phyloP scores from a whole-genome alignment of 2,329 filamentous ascomycete species.

The Nemania sp. region DNA sequence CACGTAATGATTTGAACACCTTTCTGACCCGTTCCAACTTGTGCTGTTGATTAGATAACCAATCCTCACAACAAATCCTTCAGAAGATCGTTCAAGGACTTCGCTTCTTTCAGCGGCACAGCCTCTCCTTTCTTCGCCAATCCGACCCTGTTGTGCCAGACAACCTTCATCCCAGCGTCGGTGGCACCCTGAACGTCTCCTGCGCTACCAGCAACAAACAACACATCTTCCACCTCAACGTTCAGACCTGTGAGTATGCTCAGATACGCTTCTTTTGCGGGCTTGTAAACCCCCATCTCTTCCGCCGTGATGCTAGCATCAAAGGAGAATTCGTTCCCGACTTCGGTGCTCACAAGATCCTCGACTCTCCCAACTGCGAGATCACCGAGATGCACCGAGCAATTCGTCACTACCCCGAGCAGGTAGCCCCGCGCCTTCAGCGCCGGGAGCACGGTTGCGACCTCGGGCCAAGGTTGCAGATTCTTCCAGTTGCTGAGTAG shows the following conservation, averaged over 20 bases:
- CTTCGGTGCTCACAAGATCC: background rate
- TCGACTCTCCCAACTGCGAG: slow-evolving; percentile 10
- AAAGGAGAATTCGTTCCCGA: slow-evolving; percentile 3
- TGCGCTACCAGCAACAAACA: slow-evolving; percentile 24
- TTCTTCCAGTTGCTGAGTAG: slow-evolving; percentile 6
- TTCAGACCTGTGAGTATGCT: slow-evolving; percentile 2
- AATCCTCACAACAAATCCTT: slow-evolving; percentile 8
- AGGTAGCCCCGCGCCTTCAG: slow-evolving; percentile 13
- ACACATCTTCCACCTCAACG: slow-evolving; percentile 4
- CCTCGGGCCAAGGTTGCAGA: slow-evolving; percentile 16
- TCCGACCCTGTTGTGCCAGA: slow-evolving; percentile 21
- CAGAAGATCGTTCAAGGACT: slow-evolving; percentile 4
- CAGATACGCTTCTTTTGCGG: slow-evolving; percentile 15
- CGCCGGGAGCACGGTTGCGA: background rate
- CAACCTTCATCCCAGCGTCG: slow-evolving; percentile 16
- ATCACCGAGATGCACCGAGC: slow-evolving; percentile 18
- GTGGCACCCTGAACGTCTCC: slow-evolving; percentile 21
- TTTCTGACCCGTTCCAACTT: no score
- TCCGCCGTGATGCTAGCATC: slow-evolving; percentile 23
- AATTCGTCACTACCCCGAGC: slow-evolving; percentile 23
- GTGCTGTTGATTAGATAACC: no score
- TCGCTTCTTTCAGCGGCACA: slow-evolving; percentile 8
- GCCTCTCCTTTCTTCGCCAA: slow-evolving; percentile 19
- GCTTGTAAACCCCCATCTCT: slow-evolving; percentile 23
- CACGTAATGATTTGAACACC: no score